These are phyloP conservation scores for Pseudoperonospora humuli DNA, from an alignment of 352 stramenopile species.

Conservation along the genomic window DNA sequence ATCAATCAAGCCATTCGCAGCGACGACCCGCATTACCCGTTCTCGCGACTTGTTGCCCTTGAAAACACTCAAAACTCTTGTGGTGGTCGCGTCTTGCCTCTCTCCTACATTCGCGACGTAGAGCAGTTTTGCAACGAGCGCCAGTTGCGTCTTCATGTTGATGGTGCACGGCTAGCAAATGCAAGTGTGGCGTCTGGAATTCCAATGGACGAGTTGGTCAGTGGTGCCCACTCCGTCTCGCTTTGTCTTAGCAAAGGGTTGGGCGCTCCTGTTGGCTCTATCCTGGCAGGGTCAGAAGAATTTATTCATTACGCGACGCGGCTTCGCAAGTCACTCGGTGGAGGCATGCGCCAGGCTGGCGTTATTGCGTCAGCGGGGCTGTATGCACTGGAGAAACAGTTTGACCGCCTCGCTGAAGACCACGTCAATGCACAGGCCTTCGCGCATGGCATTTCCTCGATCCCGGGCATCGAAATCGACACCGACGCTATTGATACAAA, in stretches of 20 bases:
- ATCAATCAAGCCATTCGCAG: constrained; percentile 70
- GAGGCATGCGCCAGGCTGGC: constrained; percentile 94
- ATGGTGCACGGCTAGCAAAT: constrained; percentile 95
- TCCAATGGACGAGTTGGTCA: constrained; percentile 68
- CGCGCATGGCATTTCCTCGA: constrained; percentile 47
- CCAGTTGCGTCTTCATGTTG: constrained; percentile 90
- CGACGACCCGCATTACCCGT: constrained; percentile 74
- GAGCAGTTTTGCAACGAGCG: constrained; percentile 61
- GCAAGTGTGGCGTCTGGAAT: constrained; percentile 79
- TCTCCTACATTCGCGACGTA: constrained; percentile 75
- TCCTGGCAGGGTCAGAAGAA: constrained; percentile 86
- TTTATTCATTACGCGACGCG: constrained; percentile 88
- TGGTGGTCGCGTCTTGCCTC: constrained; percentile 86
- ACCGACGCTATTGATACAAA: constrained; percentile 76
- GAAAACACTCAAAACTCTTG: constrained; percentile 99
- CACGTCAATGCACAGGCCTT: constrained; percentile 73
- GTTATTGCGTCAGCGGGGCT: constrained; percentile 90
- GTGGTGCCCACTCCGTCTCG: constrained; percentile 85
- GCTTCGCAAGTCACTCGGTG: constrained; percentile 93
- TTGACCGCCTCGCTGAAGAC: constrained; percentile 74
- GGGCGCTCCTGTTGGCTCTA: constrained; percentile 89
- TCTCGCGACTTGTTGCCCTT: constrained; percentile 88
- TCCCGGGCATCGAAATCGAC: constrained; percentile 64
- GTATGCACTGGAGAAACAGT: constrained; percentile 86
- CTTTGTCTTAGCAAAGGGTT: constrained; percentile 96